Percentiles rank a stretch among this genome's conserved stretches.
Conservation (phyloP, 768 basidiomycete genomes). For the Mycena latifolia region DNA sequence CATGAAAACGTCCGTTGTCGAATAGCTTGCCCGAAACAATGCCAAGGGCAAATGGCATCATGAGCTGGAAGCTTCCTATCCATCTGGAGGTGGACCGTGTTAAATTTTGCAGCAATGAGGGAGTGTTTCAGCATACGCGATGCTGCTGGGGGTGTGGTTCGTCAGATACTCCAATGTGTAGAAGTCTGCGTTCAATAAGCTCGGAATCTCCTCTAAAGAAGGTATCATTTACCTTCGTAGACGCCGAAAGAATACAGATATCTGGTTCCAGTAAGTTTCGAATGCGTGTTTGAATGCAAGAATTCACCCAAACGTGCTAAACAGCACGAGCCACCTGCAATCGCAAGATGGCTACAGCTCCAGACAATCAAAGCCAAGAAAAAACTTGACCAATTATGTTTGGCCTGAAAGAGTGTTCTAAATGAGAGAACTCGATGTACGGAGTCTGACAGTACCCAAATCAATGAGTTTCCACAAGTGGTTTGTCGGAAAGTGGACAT, state of each 20-base stretch:
- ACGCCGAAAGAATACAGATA: conserved; percentile 24
- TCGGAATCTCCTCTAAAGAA: no score
- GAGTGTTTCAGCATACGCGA: conserved; percentile 25
- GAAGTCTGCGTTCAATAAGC: conserved; percentile 9
- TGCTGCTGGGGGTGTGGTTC: conserved; percentile 28
- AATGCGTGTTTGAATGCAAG: no score
- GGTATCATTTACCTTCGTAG: conserved; percentile 14
- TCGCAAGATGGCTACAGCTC: background rate
- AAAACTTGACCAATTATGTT: background rate
- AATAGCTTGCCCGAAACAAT: no score
- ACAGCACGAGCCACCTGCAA: background rate
- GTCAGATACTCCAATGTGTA: conserved; percentile 22
- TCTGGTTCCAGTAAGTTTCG: no score
- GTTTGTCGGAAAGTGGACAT: no score
- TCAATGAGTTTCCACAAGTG: no score
- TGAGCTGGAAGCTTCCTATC: conserved; percentile 42
- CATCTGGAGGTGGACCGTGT: conserved; percentile 32
- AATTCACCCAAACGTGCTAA: background rate
- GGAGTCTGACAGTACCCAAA: no score
- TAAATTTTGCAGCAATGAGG: background rate
- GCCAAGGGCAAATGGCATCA: no score
- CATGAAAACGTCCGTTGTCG: conserved; percentile 34
- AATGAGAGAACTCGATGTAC: no score
- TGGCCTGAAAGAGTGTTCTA: no score
- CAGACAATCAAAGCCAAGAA: background rate